Evolutionary conservation across 805 yeast genomes (phyloP), one percentile per base, ranked within the genome.

Genomic region (Saccharomycopsis olivae): DNA sequence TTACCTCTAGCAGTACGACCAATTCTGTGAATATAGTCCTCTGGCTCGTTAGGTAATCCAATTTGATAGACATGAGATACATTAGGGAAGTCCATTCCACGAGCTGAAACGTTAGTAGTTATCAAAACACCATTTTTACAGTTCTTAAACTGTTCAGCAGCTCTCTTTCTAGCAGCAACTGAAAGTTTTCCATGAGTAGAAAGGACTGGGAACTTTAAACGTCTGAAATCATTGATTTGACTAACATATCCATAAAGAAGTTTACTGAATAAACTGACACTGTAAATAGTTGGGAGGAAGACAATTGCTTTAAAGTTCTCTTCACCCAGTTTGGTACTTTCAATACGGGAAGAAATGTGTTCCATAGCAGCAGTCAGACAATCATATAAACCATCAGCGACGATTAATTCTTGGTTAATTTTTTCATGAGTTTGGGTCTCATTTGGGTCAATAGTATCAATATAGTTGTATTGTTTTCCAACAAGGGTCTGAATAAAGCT

Each of bases 21-120:
- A 54, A 89, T 79, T 59, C 95, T 79, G 62, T 89, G 97, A 43
- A 87, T 75, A 56, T 88, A 87, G 47, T 81, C 79, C n/a, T 88
- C 73, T 18, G 75, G 60, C 43, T 78, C 84, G 35, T 68, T 61
- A 46, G 92, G 84, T n/a, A 78, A 69, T 49, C 89, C 83, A 40
- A 85, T 58, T 64, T 89, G 96, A 51, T 82, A 64, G 38, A 89
- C 96, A 55, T 85, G 84, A 19, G 86, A 62, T 21, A 89, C 94
- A 51, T 75, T 74, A 41, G 88, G 92, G 69, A 89, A 84, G 64
- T 89, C 96, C 80, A 89, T 78, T 50, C 97, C 97, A 62, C 97
- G 76, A 11, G 96, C 96, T 46, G 88, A 94, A 44, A 89, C 96
- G 16, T 36, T 95, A 5, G 96, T 83, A 41, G 89, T 78, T 40